Evolutionary conservation across 805 yeast genomes (phyloP).

Genomic region (Yarrowia phangngaensis): DNA sequence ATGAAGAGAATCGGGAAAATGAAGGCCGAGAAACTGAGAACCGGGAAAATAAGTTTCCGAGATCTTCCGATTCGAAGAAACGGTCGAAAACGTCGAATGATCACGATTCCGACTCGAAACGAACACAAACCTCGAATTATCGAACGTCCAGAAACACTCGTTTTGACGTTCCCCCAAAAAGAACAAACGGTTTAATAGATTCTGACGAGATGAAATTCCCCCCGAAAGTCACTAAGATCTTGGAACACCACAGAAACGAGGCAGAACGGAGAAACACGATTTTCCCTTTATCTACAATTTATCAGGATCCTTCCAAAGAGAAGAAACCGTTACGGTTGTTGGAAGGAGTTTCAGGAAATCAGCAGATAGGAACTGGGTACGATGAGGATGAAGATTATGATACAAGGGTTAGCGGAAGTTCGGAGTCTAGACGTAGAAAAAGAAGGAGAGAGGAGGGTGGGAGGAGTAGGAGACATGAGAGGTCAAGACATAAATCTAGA

Average conservation of each 20-base stretch:
- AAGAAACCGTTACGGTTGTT: not conserved
- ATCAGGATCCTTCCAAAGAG: not conserved
- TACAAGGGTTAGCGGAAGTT: no score
- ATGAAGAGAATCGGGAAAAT: not conserved
- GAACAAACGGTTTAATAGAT: no score
- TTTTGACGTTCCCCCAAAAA: no score
- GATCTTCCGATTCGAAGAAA: no score
- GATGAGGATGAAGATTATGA: conserved; percentile 21
- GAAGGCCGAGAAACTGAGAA: not conserved
- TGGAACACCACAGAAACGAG: no score
- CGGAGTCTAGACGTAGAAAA: not conserved
- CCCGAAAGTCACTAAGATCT: no score
- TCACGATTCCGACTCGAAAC: no score
- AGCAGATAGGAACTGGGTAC: conserved; percentile 13
- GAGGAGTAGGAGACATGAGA: not conserved
- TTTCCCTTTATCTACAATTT: not conserved
- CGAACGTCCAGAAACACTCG: no score
- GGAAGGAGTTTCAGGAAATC: not conserved
- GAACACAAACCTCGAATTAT: no score
- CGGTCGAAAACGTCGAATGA: no score
- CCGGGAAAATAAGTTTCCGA: no score
- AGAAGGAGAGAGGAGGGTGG: not conserved
- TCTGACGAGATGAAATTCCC: no score
- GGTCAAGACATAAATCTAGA: not conserved
- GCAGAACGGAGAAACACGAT: conserved; percentile 18